These are phyloP conservation scores for Blastomyces gilchristii DNA, from an alignment of 2,329 filamentous ascomycete species.

Conservation along the genomic window DNA sequence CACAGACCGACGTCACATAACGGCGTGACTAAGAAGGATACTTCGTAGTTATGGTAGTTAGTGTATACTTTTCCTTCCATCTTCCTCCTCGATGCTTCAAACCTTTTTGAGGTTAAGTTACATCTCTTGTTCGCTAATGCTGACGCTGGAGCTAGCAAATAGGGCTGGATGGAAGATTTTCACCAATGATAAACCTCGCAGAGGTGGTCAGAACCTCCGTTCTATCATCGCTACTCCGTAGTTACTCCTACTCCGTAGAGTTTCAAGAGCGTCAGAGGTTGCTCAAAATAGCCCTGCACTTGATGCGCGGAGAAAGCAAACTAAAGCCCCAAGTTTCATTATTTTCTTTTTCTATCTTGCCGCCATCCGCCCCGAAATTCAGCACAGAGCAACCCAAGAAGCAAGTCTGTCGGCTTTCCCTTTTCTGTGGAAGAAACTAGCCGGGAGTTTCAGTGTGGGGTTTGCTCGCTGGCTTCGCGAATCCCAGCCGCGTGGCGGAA, in stretches of 20 bases:
- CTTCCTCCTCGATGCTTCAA: neutral
- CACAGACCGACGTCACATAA: neutral
- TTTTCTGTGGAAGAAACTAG: no score
- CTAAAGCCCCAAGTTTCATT: neutral
- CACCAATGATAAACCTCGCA: neutral
- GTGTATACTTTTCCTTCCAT: neutral
- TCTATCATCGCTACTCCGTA: neutral
- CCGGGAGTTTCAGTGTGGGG: no score
- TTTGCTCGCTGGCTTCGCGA: no score
- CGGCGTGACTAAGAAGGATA: neutral
- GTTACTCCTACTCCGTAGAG: neutral
- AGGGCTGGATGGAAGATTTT: neutral
- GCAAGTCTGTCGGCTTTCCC: neutral
- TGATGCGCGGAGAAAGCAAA: neutral
- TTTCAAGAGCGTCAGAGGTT: neutral
- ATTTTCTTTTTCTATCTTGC: neutral
- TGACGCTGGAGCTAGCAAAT: neutral
- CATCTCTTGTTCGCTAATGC: neutral
- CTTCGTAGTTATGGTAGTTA: no score
- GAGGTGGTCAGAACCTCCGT: neutral
- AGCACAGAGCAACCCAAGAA: neutral
- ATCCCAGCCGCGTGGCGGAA: neutral
- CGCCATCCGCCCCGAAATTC: no score
- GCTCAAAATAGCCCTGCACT: neutral
- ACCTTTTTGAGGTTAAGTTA: neutral